Conservation (phyloP, 108 stramenopile genomes). For the Cyclotella sp. region DNA sequence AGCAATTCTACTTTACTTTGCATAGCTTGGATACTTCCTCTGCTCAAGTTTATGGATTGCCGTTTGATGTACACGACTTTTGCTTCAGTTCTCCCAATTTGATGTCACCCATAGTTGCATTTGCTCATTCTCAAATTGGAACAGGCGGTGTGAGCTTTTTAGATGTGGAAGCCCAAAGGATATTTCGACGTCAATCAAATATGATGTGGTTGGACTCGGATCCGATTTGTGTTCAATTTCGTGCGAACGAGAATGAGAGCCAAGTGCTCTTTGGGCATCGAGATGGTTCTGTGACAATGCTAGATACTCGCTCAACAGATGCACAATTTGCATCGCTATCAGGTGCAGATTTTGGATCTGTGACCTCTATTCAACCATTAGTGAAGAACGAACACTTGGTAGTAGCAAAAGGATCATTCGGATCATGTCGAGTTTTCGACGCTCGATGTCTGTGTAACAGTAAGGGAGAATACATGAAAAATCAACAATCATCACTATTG, state of each 20-base stretch:
- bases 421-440: constrained; percentile 36
- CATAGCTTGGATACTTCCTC: not conserved
- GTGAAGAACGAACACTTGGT: constrained; percentile 16
- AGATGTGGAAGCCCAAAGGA: constrained; percentile 10
- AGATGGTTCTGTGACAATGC: constrained; percentile 35
- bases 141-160: constrained; percentile 17
- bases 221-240: constrained; percentile 33
- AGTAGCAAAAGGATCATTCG: constrained; percentile 38
- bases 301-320: constrained; percentile 35
- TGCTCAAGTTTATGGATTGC: not conserved
- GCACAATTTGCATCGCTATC: constrained; percentile 9
- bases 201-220: constrained; percentile 21
- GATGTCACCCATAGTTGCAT: constrained; percentile 20
- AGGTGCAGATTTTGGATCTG: constrained; percentile 37
- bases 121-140: constrained; percentile 30
- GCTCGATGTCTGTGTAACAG: constrained; percentile 20
- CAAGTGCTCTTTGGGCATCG: constrained; percentile 36
- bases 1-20: constrained; percentile 15
- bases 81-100: constrained; percentile 12
- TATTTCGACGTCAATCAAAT: not conserved
- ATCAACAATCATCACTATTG: constrained; percentile 4
- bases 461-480: constrained; percentile 3
- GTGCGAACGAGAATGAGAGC: not conserved
- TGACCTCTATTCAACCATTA: constrained; percentile 27
- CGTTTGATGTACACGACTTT: constrained; percentile 33